These are phyloP conservation scores for Sequoiadendron giganteum DNA, from an alignment of 75 land plant genomes.

Conservation along the genomic window DNA sequence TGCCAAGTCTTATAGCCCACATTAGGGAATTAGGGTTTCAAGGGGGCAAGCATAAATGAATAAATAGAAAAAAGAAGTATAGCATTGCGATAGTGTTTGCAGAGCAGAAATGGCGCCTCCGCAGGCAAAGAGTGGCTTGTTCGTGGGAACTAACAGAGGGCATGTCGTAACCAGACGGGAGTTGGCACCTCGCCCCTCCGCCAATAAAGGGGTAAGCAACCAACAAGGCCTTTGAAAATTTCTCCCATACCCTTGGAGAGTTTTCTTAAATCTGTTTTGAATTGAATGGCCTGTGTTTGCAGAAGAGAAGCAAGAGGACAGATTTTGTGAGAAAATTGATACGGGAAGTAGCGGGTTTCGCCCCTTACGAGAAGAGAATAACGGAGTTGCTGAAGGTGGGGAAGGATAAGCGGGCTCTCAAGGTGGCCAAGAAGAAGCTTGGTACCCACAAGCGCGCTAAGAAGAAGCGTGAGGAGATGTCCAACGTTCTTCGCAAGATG, in stretches of 20 bases:
- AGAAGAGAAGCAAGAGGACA: constrained; percentile 77
- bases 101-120: constrained; percentile 70
- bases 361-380: constrained; percentile 95
- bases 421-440: constrained; percentile 89
- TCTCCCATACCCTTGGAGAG: neutral
- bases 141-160: constrained; percentile 76
- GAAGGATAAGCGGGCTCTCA: constrained; percentile 89
- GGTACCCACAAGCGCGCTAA: constrained; percentile 97
- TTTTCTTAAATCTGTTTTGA: neutral
- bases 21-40: neutral
- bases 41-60: neutral
- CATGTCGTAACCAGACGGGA: constrained; percentile 80
- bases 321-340: constrained; percentile 75
- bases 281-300: neutral
- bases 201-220: constrained; percentile 64
- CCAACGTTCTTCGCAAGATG: constrained; percentile 77
- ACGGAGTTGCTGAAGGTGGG: constrained; percentile 92
- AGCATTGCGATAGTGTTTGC: neutral
- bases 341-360: constrained; percentile 93
- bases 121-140: constrained; percentile 67
- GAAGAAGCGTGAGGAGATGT: constrained; percentile 96
- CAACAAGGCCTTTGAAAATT: neutral
- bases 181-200: constrained; percentile 72
- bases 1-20: too few species aligned
- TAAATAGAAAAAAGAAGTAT: neutral